Evolutionary conservation across 805 yeast species (phyloP).

Genomic region (Jamesozyma lodderae): DNA sequence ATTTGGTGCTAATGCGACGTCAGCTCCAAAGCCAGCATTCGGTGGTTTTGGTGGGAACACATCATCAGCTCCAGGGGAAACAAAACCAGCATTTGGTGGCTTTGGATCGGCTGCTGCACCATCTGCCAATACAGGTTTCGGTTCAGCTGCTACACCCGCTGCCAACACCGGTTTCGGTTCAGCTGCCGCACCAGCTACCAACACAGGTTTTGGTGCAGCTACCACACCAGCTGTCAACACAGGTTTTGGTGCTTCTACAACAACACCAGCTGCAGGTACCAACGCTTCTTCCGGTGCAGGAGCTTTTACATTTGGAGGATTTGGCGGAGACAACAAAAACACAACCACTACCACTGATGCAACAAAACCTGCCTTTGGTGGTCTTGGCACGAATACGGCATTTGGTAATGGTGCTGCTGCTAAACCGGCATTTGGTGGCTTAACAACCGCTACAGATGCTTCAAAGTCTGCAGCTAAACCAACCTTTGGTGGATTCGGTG

Average conservation of each 20-base stretch:
- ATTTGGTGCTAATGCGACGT: constrained; percentile 5
- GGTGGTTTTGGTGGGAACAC: not conserved
- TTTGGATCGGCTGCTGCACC: constrained; percentile 5
- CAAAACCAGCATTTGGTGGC: constrained; percentile 8
- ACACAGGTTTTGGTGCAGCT: constrained; percentile 1
- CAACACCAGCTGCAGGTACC: not conserved
- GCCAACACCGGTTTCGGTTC: constrained; percentile 1
- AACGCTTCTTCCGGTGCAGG: constrained; percentile 5
- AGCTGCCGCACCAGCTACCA: not conserved
- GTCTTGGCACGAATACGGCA: constrained; percentile 8
- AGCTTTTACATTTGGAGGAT: too few relatives aligned
- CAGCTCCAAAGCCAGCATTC: constrained; percentile 1
- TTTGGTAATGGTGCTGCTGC: not conserved
- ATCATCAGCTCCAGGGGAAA: not conserved
- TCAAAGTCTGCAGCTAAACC: not conserved
- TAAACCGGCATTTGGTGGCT: constrained; percentile 1
- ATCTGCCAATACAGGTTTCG: constrained; percentile 1
- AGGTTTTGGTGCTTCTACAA: constrained; percentile 1
- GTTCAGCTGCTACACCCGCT: not conserved
- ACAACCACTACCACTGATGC: not conserved
- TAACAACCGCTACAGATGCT: not conserved
- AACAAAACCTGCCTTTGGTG: constrained; percentile 8
- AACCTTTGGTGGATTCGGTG: constrained; percentile 2
- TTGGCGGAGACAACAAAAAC: too few relatives aligned
- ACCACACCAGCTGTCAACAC: not conserved